Evolutionary conservation across 179 eudicot species (phyloP), one percentile per base, ranked within the genome.

Genomic region (Spergularia azorica): DNA sequence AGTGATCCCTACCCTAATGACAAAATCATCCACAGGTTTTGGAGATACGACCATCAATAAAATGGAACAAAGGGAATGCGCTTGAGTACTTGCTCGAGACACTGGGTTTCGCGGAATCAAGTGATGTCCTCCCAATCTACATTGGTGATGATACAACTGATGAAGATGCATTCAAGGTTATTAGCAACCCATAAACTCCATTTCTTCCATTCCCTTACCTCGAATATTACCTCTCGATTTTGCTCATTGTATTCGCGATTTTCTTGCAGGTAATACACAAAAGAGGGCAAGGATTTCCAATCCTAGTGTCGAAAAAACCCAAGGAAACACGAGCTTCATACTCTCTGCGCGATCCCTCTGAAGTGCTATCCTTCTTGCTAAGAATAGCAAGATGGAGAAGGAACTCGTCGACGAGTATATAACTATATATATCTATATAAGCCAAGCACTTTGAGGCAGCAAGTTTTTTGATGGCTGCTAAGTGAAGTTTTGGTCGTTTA

Each of bases 61-160:
- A 90, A 70, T 95, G 99, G 98, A 93, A 95, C 86, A 95, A 95
- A 82, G 99, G 99, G 5, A 78, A 95, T 63, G 97, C 99, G 41
- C 77, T 95, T 2, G 87, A 83, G 36, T 93, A 93, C 79, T 82
- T 95, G 74, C 88, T 95, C 0, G 89, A 93, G 55, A 88, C 95
- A 39, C 77, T 95, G 41, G 94, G 99, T 0, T 81, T 89, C 20
- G 73, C 87, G 6, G 81, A 82, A 60, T 77, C 89, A 10, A 75
- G 54, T 58, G 85, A 90, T 51, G 92, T 91, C 65, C 63, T 90
- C 62, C 97, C 99, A 0, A 50, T 95, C 11, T 95, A 91, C 73
- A 85, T 95, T 26, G 99, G 99, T 15, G 99, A 95, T 71, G 99
- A 95, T 67, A 82, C 75, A 64, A 87, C 97, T 2, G 97, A 95